A percentile compares a stretch with the other conserved stretches of the same genome.
These are phyloP conservation scores for Heterobasidion occidentale DNA, from an alignment of 1,284 basidiomycete genomes.

Conservation along the genomic window DNA sequence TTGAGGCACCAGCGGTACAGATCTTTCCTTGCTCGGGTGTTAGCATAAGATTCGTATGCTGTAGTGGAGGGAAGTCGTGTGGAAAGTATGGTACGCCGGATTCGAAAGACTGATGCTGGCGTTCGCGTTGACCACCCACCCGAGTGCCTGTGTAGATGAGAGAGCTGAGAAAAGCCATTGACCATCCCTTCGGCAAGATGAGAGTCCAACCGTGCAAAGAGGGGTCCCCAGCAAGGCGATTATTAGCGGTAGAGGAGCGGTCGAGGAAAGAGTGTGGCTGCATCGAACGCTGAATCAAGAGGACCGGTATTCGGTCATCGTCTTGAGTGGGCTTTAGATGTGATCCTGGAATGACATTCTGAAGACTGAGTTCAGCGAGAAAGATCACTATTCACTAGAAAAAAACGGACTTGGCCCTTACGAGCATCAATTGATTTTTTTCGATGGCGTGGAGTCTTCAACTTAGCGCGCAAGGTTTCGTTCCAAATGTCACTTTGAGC, in stretches of 20 bases:
- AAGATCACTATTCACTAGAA: neutral
- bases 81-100: constrained; percentile 71
- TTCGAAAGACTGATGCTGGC: constrained; percentile 72
- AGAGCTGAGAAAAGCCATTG: constrained; percentile 80
- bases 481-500: constrained; percentile 74
- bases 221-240: constrained; percentile 15
- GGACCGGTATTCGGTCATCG: constrained; percentile 76
- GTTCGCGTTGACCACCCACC: constrained; percentile 75
- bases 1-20: constrained; percentile 65
- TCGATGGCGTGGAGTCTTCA: constrained; percentile 62
- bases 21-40: constrained; percentile 41
- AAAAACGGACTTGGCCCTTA: constrained; percentile 49
- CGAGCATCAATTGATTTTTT: constrained; percentile 83
- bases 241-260: constrained; percentile 15
- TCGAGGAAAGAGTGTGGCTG: constrained; percentile 24
- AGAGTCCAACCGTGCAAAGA: constrained; percentile 79
- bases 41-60: constrained; percentile 44
- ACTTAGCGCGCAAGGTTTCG: constrained; percentile 35
- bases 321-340: constrained; percentile 53
- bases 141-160: constrained; percentile 76
- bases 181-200: constrained; percentile 80
- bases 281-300: constrained; percentile 76
- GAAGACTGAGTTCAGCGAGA: constrained; percentile 3
- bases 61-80: constrained; percentile 59
- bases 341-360: constrained; percentile 76